Evolutionary conservation across 2,329 filamentous ascomycete species (phyloP), one percentile per base, ranked within the genome.

Genomic region (Domatiomyces catenatus): DNA sequence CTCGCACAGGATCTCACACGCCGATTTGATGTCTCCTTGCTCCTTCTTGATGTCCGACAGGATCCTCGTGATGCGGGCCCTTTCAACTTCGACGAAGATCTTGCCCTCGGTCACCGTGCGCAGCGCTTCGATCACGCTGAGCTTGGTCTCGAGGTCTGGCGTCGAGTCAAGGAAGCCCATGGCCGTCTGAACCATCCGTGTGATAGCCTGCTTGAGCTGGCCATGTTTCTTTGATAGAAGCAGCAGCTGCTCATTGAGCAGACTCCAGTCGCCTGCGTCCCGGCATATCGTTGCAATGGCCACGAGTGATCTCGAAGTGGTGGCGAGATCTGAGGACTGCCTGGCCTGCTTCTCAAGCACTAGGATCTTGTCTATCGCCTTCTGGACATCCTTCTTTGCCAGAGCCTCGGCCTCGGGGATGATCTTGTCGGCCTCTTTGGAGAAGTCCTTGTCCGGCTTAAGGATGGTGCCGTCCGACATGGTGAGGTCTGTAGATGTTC

Each of bases 41-140:
- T 85, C 73, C 71, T 94, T 95, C 76, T 96, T 96, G 75, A 98
- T 96, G 68, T 95, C 81, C 48, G 92, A 96, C 10, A 98, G 76
- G 58, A 94, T 93, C 65, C 84, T 87, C 61, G 92, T 98, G 53
- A 98, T 83, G 59, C 92, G 85, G 57, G 92, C 92, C 59, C 92
- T 83, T 75, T 98, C 92, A 49, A 98, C 92, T 74, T 98, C 92
- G 61, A 98, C 90, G 63, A 98, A 98, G 67, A 98, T 98, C 84
- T 98, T 98, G 71, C 92, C 92, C 70, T 98, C 92, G 7, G 92
- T 98, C 47, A 98, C 90, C 43, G 90, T 96, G 61, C 92, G 81
- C 62, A 98, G 70, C 1, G 90, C 93, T 70, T 98, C 90, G 63
- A 98, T 98, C 53, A 94, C 81, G 19, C 86, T 84, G 51, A 98